These are phyloP conservation scores for Ophiosphaerella korrae DNA, from an alignment of 2,329 filamentous ascomycete genomes.

Conservation along the genomic window DNA sequence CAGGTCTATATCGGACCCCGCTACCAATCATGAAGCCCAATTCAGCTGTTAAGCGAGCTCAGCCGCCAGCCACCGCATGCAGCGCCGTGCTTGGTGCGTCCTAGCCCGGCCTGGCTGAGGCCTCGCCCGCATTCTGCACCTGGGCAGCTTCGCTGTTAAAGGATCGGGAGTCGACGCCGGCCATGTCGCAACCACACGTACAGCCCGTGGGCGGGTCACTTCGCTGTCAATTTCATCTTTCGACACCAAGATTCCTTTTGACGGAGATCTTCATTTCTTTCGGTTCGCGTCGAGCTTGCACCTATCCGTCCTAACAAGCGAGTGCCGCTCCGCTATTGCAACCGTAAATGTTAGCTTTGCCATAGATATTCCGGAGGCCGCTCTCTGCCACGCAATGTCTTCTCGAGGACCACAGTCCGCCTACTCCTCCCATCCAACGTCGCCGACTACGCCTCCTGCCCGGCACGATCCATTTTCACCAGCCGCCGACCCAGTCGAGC, in stretches of 20 bases:
- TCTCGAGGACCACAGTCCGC: constrained; percentile 20
- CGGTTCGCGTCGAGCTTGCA: too few relatives aligned
- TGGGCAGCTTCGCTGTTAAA: neutral
- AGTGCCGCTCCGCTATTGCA: neutral
- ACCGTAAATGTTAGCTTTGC: neutral
- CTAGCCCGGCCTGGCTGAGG: constrained; percentile 5
- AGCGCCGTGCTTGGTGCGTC: neutral
- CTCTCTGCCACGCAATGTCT: constrained; percentile 24
- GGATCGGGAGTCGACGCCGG: neutral
- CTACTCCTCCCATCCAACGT: constrained; percentile 29
- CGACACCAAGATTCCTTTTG: neutral
- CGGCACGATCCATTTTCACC: constrained; percentile 35
- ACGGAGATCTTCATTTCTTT: neutral
- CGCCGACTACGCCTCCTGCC: constrained; percentile 27
- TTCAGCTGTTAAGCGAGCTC: constrained; percentile 2
- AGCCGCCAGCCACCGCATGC: constrained; percentile 3
- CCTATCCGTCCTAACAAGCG: too few relatives aligned
- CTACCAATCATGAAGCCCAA: neutral
- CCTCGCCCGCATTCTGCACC: constrained; percentile 3
- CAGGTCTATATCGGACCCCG: neutral
- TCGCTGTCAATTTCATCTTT: neutral
- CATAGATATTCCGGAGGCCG: neutral
- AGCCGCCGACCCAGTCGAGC: constrained; percentile 36
- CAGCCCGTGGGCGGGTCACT: neutral
- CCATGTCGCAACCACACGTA: neutral